These are phyloP conservation scores for Erodium moschatum DNA, from an alignment of 441 rosid species.

Conservation along the genomic window DNA sequence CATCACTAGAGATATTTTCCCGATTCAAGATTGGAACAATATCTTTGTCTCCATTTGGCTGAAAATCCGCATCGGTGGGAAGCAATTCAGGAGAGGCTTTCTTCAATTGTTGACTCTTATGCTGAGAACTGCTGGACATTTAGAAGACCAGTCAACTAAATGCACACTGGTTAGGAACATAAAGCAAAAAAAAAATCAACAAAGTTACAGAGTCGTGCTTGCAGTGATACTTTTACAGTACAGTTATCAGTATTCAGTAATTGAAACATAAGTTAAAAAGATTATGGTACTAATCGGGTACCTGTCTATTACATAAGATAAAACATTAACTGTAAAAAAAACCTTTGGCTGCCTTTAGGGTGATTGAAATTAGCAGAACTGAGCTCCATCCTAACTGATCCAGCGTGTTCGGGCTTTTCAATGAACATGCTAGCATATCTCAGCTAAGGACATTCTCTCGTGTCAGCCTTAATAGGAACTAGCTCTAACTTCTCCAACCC, in stretches of 20 bases:
- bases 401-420: neutral
- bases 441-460: neutral
- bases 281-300: neutral
- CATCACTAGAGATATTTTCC: conserved; percentile 21
- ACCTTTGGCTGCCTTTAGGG: neutral
- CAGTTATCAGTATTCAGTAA: neutral
- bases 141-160: neutral
- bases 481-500: neutral
- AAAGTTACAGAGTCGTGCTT: neutral
- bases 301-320: neutral
- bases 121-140: conserved; percentile 29
- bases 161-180: conserved; percentile 3
- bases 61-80: conserved; percentile 29
- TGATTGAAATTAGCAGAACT: neutral
- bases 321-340: neutral
- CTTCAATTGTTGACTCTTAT: conserved; percentile 42
- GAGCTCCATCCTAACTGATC: neutral
- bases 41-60: conserved; percentile 32
- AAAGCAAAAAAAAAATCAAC: neutral
- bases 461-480: neutral
- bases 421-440: neutral
- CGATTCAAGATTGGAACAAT: conserved; percentile 25
- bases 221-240: neutral
- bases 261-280: neutral
- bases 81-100: conserved; percentile 39